phyloP scores from a whole-genome alignment of 176 grass and related monocot species.

The Triticum monococcum region DNA sequence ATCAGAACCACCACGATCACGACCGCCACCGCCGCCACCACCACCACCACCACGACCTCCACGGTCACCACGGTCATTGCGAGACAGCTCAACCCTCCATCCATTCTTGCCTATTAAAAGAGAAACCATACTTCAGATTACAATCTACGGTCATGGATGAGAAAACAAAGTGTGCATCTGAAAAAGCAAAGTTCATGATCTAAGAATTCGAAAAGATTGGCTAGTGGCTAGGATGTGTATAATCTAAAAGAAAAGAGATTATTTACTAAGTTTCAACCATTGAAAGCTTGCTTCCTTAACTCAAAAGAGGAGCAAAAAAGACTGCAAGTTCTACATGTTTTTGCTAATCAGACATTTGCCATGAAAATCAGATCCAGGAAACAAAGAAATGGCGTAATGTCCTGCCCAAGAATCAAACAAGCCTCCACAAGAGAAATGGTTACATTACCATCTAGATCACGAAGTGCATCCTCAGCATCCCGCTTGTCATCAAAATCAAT shows the following conservation, averaged over 20 bases:
- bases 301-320: neutral
- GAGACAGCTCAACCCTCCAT: slow-evolving; percentile 93
- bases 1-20: slow-evolving; percentile 78
- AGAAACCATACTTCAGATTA: neutral
- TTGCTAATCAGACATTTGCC: neutral
- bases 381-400: neutral
- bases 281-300: neutral
- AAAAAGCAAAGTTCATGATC: neutral
- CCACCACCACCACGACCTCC: slow-evolving; percentile 67
- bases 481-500: slow-evolving; percentile 89
- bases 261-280: neutral
- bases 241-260: neutral
- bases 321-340: neutral
- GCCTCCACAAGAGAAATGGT: neutral
- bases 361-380: neutral
- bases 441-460: slow-evolving; percentile 84
- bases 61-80: slow-evolving; percentile 52
- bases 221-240: neutral
- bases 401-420: neutral
- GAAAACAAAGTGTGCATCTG: neutral
- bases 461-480: slow-evolving; percentile 89
- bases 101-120: slow-evolving; percentile 78
- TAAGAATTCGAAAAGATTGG: neutral
- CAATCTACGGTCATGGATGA: neutral
- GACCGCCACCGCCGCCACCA: slow-evolving; percentile 35